Conservation (phyloP, 495 filamentous ascomycete genomes). For the Neurospora africana region DNA sequence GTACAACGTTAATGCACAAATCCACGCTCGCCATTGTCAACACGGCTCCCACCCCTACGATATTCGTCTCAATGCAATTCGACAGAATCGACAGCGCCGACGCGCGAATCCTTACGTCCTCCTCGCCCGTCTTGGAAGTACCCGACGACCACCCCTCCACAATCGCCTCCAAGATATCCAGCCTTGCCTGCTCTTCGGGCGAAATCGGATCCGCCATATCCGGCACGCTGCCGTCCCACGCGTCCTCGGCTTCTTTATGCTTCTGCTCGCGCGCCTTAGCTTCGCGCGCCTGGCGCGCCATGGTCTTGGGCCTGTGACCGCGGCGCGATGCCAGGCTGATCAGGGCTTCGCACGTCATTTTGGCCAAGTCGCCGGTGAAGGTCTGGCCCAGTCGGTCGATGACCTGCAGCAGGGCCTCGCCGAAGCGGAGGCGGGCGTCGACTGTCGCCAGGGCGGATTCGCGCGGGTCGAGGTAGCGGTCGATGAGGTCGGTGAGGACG, state of each 20-base stretch:
- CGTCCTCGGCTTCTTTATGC: constrained; percentile 41
- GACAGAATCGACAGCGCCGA: constrained; percentile 69
- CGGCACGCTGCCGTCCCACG: constrained; percentile 42
- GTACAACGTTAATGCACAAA: constrained; percentile 53
- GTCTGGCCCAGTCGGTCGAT: constrained; percentile 55
- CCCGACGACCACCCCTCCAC: constrained; percentile 52
- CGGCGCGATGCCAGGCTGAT: constrained; percentile 58
- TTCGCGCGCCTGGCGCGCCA: constrained; percentile 41
- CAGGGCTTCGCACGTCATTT: constrained; percentile 48
- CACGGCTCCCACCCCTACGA: constrained; percentile 46
- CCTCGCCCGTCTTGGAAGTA: constrained; percentile 51
- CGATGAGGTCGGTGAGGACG: constrained; percentile 54
- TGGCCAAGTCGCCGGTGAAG: constrained; percentile 47
- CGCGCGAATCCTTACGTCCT: constrained; percentile 68
- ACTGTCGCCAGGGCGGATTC: constrained; percentile 40
- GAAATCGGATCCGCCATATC: constrained; percentile 35
- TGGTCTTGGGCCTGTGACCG: constrained; percentile 43
- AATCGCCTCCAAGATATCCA: constrained; percentile 50
- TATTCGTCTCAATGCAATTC: constrained; percentile 53
- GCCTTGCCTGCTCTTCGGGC: constrained; percentile 37
- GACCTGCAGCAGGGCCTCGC: constrained; percentile 60
- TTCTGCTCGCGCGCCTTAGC: constrained; percentile 33
- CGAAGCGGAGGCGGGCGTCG: constrained; percentile 60
- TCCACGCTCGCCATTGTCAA: constrained; percentile 53
- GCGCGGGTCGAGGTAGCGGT: constrained; percentile 54